phyloP scores from a whole-genome alignment of 1,284 basidiomycete species.

The Vanrija sp. region DNA sequence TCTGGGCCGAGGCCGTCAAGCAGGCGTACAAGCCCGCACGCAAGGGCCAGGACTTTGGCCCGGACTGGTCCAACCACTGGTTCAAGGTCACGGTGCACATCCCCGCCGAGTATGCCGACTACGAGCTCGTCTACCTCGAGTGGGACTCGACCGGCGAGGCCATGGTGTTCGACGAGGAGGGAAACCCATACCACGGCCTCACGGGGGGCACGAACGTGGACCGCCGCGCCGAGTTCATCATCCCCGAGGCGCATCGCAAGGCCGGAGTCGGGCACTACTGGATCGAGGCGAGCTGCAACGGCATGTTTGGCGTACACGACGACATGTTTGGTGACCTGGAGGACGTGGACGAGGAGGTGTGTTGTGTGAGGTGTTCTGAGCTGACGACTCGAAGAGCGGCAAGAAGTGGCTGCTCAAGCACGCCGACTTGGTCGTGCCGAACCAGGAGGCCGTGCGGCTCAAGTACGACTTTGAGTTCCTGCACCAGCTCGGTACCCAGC shows the following conservation, averaged over 20 bases:
- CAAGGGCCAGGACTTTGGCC: conserved; percentile 10
- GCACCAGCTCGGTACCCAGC: conserved; percentile 56
- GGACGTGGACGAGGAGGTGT: not conserved
- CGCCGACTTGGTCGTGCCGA: conserved; percentile 86
- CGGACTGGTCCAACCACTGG: conserved; percentile 73
- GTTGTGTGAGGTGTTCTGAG: not conserved
- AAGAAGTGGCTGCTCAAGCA: conserved; percentile 1
- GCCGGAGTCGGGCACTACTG: conserved; percentile 65
- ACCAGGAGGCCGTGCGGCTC: conserved; percentile 72
- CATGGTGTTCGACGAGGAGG: conserved; percentile 76
- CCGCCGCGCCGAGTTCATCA: conserved; percentile 83
- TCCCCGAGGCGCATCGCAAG: conserved; percentile 61
- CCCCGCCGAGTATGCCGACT: not conserved
- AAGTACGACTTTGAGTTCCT: conserved; percentile 78
- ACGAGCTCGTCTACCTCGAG: conserved; percentile 55
- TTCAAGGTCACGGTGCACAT: conserved; percentile 67
- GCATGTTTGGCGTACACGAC: conserved; percentile 70
- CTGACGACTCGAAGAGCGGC: not conserved
- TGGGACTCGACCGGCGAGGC: conserved; percentile 89
- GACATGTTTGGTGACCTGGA: conserved; percentile 6
- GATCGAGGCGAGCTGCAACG: conserved; percentile 73
- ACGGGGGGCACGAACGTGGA: conserved; percentile 79
- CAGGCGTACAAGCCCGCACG: not conserved
- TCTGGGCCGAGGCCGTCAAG: conserved; percentile 66
- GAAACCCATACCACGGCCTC: conserved; percentile 57